Evolutionary conservation across 2,329 filamentous ascomycete genomes (phyloP).

Genomic region (Curvularia lunata): DNA sequence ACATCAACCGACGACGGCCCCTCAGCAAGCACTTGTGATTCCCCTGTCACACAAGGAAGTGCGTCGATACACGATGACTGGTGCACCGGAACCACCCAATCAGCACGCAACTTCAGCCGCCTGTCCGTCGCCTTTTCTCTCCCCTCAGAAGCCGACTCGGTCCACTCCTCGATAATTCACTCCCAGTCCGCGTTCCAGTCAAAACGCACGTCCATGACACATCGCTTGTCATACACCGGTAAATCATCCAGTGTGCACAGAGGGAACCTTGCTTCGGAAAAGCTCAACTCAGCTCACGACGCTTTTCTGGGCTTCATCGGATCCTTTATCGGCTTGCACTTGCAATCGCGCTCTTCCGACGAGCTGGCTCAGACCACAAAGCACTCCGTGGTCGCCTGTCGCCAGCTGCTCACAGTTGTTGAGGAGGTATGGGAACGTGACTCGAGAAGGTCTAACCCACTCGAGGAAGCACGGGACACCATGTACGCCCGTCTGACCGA

Average conservation of each 20-base stretch:
- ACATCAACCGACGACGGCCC: conserved; percentile 28
- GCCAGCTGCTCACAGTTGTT: conserved; percentile 77
- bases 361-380: conserved; percentile 83
- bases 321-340: conserved; percentile 90
- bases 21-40: conserved; percentile 56
- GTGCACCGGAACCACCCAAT: conserved; percentile 39
- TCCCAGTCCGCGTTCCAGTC: conserved; percentile 39
- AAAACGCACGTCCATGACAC: conserved; percentile 64
- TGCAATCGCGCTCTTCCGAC: conserved; percentile 88
- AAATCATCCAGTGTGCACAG: conserved; percentile 67
- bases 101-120: conserved; percentile 38
- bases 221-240: conserved; percentile 78
- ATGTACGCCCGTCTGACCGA: conserved; percentile 84
- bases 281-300: conserved; percentile 80
- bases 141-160: conserved; percentile 47
- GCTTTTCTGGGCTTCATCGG: conserved; percentile 88
- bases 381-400: conserved; percentile 81
- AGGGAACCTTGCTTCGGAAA: conserved; percentile 81
- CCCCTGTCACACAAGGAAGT: conserved; percentile 44
- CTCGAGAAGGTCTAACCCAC: conserved; percentile 67
- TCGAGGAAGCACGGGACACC: conserved; percentile 72
- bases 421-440: conserved; percentile 84
- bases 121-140: conserved; percentile 47
- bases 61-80: conserved; percentile 34
- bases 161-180: conserved; percentile 39